Percentiles rank a stretch among this genome's conserved stretches.
Conservation (phyloP, 352 stramenopile genomes). For the Pythium diclinum region DNA sequence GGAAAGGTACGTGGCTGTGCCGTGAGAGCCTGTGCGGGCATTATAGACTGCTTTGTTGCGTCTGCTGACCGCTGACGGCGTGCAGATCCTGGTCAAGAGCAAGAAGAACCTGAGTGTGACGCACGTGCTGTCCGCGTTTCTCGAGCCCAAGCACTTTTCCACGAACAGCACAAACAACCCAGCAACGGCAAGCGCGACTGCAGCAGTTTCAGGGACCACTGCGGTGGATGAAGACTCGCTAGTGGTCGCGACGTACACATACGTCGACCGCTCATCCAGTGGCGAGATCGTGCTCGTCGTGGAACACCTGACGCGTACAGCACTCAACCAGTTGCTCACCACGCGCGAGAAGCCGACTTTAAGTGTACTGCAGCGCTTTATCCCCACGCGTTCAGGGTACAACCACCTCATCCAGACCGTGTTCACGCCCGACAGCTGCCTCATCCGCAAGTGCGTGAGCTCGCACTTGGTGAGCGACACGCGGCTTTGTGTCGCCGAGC, state of each 20-base stretch:
- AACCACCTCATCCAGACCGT: constrained; percentile 65
- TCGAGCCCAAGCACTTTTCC: constrained; percentile 27
- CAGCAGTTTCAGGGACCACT: not conserved
- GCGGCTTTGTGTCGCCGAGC: constrained; percentile 34
- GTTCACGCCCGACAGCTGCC: constrained; percentile 58
- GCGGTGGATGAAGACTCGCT: constrained; percentile 28
- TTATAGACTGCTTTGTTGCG: not conserved
- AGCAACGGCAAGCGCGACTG: not conserved
- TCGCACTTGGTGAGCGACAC: constrained; percentile 42
- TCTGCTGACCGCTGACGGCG: not conserved
- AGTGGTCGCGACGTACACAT: constrained; percentile 54
- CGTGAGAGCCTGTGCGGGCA: not conserved
- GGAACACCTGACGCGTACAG: constrained; percentile 48
- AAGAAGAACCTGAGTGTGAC: constrained; percentile 51
- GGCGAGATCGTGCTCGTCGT: constrained; percentile 48
- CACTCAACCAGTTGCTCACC: constrained; percentile 43
- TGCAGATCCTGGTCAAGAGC: constrained; percentile 60
- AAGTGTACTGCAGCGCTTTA: constrained; percentile 63
- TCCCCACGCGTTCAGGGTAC: constrained; percentile 66
- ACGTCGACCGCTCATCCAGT: constrained; percentile 43
- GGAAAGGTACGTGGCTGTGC: constrained; percentile 38
- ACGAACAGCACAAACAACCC: not conserved
- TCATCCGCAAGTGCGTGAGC: constrained; percentile 65
- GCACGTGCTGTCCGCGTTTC: constrained; percentile 52
- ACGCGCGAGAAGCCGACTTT: constrained; percentile 50